A percentile compares a stretch with the other conserved stretches of the same genome.
Conservation (phyloP, 805 yeast genomes). For the Teunomyces barrocoloradensis region DNA sequence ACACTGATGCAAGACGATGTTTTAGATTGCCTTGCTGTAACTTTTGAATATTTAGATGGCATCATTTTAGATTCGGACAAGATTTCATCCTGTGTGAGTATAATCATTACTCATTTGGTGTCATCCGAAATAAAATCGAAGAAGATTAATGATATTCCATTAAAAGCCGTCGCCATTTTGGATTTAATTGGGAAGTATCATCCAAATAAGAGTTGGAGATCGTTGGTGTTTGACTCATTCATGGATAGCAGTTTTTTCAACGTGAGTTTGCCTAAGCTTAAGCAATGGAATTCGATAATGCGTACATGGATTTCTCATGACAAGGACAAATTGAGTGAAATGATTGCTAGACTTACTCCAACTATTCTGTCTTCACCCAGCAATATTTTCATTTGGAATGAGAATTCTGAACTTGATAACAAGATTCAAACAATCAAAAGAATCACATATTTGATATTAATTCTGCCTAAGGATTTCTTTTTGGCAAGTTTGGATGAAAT, state of each 20-base stretch:
- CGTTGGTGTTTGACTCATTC: constrained; percentile 59
- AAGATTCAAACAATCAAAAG: constrained; percentile 57
- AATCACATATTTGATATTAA: constrained; percentile 59
- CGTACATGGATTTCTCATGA: constrained; percentile 64
- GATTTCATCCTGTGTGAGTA: constrained; percentile 45
- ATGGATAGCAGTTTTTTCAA: constrained; percentile 59
- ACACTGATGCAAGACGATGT: constrained; percentile 41
- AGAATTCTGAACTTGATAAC: constrained; percentile 54
- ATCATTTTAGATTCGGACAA: constrained; percentile 62
- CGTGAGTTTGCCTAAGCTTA: constrained; percentile 21
- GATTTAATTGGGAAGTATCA: constrained; percentile 31
- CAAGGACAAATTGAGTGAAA: constrained; percentile 56
- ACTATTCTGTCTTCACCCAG: constrained; percentile 47
- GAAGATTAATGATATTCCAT: constrained; percentile 34
- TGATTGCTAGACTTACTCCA: constrained; percentile 32
- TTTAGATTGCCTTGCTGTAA: constrained; percentile 29
- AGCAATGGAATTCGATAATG: constrained; percentile 56
- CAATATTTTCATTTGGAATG: constrained; percentile 71
- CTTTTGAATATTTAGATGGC: constrained; percentile 37
- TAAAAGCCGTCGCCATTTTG: constrained; percentile 45
- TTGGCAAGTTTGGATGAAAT: constrained; percentile 50
- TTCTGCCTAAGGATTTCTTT: constrained; percentile 58
- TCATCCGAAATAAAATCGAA: constrained; percentile 52
- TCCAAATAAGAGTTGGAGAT: constrained; percentile 59
- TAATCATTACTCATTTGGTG: constrained; percentile 53